Conservation (phyloP, 2,329 filamentous ascomycete genomes). For the Aspergillus ibericus region DNA sequence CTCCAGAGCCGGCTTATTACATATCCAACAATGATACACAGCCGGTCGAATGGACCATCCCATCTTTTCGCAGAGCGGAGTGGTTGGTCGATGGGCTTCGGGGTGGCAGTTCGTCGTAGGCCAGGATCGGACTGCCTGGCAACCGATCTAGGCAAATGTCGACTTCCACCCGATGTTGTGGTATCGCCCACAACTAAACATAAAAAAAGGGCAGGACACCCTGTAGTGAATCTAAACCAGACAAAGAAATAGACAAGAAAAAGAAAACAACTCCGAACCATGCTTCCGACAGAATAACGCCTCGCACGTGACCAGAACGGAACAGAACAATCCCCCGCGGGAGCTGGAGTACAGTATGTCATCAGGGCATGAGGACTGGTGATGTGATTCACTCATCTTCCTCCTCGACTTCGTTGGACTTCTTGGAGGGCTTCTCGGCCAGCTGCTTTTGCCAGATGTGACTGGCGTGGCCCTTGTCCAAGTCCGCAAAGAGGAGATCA, state of each 20-base stretch:
- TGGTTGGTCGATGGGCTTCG: slow-evolving; percentile 9
- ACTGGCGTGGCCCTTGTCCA: slow-evolving; percentile 73
- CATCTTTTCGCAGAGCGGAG: slow-evolving; percentile 20
- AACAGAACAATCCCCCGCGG: slow-evolving; percentile 14
- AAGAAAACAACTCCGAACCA: slow-evolving; percentile 31
- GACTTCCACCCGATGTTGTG: neutral
- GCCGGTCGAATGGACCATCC: neutral
- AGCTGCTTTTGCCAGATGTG: slow-evolving; percentile 68
- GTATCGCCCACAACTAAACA: neutral
- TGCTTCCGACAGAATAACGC: slow-evolving; percentile 37
- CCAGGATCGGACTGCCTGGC: neutral
- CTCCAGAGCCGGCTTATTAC: neutral
- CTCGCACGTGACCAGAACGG: slow-evolving; percentile 31
- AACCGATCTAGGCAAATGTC: neutral
- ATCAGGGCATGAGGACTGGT: slow-evolving; percentile 10
- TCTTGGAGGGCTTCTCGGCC: slow-evolving; percentile 54
- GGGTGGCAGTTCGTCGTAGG: neutral
- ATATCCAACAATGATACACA: slow-evolving; percentile 4
- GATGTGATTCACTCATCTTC: slow-evolving; percentile 27
- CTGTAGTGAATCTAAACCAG: neutral
- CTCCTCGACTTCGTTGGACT: slow-evolving; percentile 26
- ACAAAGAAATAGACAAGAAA: slow-evolving; percentile 8
- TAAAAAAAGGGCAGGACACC: neutral
- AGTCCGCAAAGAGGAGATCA: slow-evolving; percentile 78
- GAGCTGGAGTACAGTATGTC: slow-evolving; percentile 20